Evolutionary conservation across 2,329 filamentous ascomycete genomes (phyloP), one percentile per base, ranked within the genome.

Genomic region (Sclerotinia spermophila): DNA sequence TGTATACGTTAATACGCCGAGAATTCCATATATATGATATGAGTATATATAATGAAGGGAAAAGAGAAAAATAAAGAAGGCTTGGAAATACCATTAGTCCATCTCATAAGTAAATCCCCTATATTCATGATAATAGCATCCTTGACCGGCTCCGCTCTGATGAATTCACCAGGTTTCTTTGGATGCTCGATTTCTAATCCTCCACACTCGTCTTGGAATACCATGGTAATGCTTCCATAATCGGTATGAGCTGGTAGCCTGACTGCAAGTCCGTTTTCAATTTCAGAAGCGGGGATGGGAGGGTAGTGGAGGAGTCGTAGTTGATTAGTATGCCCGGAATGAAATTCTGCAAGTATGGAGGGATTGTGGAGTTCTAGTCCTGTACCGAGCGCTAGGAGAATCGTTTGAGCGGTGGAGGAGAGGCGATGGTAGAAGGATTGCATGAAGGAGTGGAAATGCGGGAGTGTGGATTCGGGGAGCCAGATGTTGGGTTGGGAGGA

Each of bases 231-330:
- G 71, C 73, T 80, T 74, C 80, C 83, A 83, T 83, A 87, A 73
- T 87, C 86, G 2, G 81, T 84, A 76, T 87, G 85, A 0, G 83
- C 81, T 1, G 84, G 82, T 76, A 86, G 85, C 21, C 85, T 80
- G 19, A 82, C 81, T 45, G 81, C 79, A 15, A 76, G 75, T 21
- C 81, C 79, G 30, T 76, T 81, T 55, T 83, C 82, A 15, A 86
- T 71, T 60, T 79, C 80, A 38, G 80, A 80, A 1, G 81, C 81
- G 27, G 83, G 81, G 17, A 87, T 80, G 1, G 85, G 81, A 1
- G 85, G 84, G 70, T 87, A 90, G 76, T 90, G 87, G 10, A 90
- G 79, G 30, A 90, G 79, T 4, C 88, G 83, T 21, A 90, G 81
- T 76, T 90, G 87, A 73, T 88, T 87, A 74, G 87, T 84, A 70